Base-by-base conservation (phyloP, 495 filamentous ascomycete species). In the Halenospora varia region DNA sequence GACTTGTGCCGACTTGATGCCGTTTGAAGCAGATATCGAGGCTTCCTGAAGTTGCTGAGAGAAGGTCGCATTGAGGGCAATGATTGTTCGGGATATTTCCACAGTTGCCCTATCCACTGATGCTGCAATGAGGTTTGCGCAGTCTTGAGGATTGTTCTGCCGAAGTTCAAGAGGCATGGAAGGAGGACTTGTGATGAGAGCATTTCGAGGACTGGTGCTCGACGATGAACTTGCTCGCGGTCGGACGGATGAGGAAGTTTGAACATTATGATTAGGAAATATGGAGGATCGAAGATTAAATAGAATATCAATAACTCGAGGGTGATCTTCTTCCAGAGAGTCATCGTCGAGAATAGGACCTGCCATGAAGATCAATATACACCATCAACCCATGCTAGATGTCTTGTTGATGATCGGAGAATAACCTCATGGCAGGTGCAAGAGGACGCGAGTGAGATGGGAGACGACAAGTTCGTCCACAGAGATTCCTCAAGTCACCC, bases 131-230 rank as follows among this genome's bases (percentile, higher is more conserved):
- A 57, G 54, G 17, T 57, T 49, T 35, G 29, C 4, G 13, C 29
- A 35, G 46, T 57, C 54, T 42, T 57, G 54, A 23, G 54, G 54
- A 18, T 57, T 57, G 47, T 49, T 57, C 25, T 57, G 54, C 17
- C 54, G 45, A 3, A 42, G 11, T 8, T 50, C 45, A 15, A 57
- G 46, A 41, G 22, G 3, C 18, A 6, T 4, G 15, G 54, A n/a
- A n/a, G n/a, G 54, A 15, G 54, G 46, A n/a, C 4, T 3, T n/a
- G 54, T 50, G 45, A 50, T 49, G 54, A 50, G 25, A 40, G 54
- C 54, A 50, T 49, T 23, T 49, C 35, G 46, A 24, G 45, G 3
- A 20, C 10, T 13, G 17, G 20, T 41, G n/a, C n/a, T n/a, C n/a
- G n/a, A n/a, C n/a, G n/a, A n/a, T 49, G 54, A 41, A 10, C 20